A percentile compares a stretch with the other conserved stretches of the same genome.
Conservation (phyloP, 139 green algal genomes). For the Prasinococcaceae sp. region DNA sequence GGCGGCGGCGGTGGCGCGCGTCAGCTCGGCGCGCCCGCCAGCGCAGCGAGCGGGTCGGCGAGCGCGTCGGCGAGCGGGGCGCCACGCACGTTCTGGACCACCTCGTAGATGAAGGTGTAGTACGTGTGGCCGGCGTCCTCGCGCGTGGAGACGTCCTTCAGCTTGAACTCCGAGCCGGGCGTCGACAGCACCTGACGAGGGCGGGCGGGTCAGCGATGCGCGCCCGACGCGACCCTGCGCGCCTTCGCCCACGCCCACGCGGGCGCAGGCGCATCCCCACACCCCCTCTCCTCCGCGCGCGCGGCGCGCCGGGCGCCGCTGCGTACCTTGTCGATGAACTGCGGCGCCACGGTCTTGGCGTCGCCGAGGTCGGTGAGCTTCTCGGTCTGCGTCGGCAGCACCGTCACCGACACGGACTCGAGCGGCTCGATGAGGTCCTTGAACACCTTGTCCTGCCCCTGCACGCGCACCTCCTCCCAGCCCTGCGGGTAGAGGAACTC, state of each 20-base stretch:
- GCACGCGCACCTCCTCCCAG: constrained; percentile 74
- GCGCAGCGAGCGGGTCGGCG: too few species aligned
- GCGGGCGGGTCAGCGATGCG: too few species aligned
- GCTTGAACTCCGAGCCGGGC: constrained; percentile 47
- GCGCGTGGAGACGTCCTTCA: constrained; percentile 45
- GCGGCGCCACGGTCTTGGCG: constrained; percentile 24
- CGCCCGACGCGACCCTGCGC: too few species aligned
- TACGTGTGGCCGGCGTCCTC: constrained; percentile 57
- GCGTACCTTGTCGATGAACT: too few species aligned
- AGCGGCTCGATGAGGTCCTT: constrained; percentile 99
- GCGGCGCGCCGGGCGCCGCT: too few species aligned
- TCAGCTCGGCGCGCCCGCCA: too few species aligned
- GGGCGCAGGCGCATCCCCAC: too few species aligned
- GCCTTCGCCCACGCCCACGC: too few species aligned
- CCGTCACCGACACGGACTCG: constrained; percentile 73
- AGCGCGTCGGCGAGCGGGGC: too few species aligned
- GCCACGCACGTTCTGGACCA: too few species aligned
- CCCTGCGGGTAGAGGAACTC: constrained; percentile 92
- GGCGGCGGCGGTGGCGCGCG: too few species aligned
- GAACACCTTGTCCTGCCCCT: constrained; percentile 78
- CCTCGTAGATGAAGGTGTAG: constrained; percentile 79
- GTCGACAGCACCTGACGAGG: constrained; percentile 30
- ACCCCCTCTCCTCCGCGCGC: too few species aligned
- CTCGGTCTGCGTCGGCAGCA: constrained; percentile 73
- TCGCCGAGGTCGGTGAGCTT: constrained; percentile 71